phyloP scores from a whole-genome alignment of 768 basidiomycete genomes.

The Boletus insuetus region DNA sequence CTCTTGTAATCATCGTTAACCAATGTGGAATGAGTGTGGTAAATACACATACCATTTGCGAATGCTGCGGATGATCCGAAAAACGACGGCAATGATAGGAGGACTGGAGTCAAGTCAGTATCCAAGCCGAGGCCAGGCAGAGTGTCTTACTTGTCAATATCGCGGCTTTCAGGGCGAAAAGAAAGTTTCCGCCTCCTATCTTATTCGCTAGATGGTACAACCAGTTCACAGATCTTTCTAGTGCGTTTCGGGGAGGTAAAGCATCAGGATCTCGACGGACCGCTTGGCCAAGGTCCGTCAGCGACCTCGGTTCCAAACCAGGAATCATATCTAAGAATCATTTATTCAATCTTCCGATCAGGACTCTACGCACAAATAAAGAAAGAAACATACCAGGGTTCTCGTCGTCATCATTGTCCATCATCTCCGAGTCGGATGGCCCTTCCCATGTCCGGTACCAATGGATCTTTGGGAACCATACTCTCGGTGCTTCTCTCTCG shows the following conservation, averaged over 20 bases:
- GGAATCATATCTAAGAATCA: slow-evolving; percentile 47
- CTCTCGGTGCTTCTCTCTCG: slow-evolving; percentile 34
- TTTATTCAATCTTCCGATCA: neutral
- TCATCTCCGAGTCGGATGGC: slow-evolving; percentile 39
- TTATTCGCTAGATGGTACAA: slow-evolving; percentile 40
- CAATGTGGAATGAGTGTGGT: neutral
- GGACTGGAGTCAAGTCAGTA: slow-evolving; percentile 28
- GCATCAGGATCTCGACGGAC: slow-evolving; percentile 71
- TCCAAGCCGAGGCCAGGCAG: neutral
- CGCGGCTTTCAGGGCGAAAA: slow-evolving; percentile 72
- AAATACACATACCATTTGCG: slow-evolving; percentile 49
- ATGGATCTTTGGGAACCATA: slow-evolving; percentile 56
- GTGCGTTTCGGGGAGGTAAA: slow-evolving; percentile 57
- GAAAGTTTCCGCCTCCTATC: slow-evolving; percentile 53
- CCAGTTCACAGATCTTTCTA: slow-evolving; percentile 50
- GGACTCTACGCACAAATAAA: neutral
- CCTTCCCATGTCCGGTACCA: slow-evolving; percentile 42
- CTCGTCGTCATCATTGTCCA: slow-evolving; percentile 60
- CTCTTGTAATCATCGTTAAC: slow-evolving; percentile 32
- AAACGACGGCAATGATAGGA: slow-evolving; percentile 59
- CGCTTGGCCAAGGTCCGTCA: slow-evolving; percentile 54
- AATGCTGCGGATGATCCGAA: slow-evolving; percentile 50
- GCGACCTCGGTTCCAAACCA: slow-evolving; percentile 43
- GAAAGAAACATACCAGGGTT: slow-evolving; percentile 47
- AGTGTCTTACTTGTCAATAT: slow-evolving; percentile 49